Evolutionary conservation across 306 rosid genomes (phyloP).

Genomic region (Pyrus communis): DNA sequence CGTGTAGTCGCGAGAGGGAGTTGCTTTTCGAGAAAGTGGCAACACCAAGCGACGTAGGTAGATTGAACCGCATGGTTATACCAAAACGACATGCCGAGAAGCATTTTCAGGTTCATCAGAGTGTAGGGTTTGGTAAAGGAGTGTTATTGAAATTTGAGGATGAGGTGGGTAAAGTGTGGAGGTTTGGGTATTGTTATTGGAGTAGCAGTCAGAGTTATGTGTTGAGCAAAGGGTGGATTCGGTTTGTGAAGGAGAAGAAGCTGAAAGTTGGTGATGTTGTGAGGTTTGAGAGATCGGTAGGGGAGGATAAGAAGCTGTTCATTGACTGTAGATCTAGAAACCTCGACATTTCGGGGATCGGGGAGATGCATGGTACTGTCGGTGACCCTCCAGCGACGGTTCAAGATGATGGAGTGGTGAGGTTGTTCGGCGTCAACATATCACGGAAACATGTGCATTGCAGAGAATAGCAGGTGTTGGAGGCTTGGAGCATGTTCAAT

Average conservation of each 20-base stretch:
- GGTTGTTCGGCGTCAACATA: conserved; percentile 33
- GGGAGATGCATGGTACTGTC: not conserved
- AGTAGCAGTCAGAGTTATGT: conserved; percentile 43
- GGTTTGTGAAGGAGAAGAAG: conserved; percentile 43
- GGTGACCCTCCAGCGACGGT: not conserved
- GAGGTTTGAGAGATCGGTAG: conserved; percentile 19
- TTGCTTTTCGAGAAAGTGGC: conserved; percentile 34
- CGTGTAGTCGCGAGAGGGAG: not conserved
- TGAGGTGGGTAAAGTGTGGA: conserved; percentile 27
- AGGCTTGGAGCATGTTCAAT: not conserved
- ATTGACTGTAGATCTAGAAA: conserved; percentile 4
- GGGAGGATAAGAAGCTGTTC: conserved; percentile 19
- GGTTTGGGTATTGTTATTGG: conserved; percentile 42
- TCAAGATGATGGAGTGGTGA: conserved; percentile 14
- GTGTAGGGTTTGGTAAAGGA: conserved; percentile 10
- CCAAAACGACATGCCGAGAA: conserved; percentile 39
- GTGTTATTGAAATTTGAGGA: conserved; percentile 28
- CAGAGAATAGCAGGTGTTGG: not conserved
- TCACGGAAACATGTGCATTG: not conserved
- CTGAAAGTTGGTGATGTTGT: conserved; percentile 30
- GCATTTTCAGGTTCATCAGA: conserved; percentile 14
- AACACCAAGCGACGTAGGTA: conserved; percentile 46
- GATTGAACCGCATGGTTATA: conserved; percentile 31
- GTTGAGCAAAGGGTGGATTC: conserved; percentile 39
- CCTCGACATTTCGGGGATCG: too few relatives aligned